Evolutionary conservation across 495 filamentous ascomycete genomes (phyloP).

Genomic region (Articulospora tetracladia): DNA sequence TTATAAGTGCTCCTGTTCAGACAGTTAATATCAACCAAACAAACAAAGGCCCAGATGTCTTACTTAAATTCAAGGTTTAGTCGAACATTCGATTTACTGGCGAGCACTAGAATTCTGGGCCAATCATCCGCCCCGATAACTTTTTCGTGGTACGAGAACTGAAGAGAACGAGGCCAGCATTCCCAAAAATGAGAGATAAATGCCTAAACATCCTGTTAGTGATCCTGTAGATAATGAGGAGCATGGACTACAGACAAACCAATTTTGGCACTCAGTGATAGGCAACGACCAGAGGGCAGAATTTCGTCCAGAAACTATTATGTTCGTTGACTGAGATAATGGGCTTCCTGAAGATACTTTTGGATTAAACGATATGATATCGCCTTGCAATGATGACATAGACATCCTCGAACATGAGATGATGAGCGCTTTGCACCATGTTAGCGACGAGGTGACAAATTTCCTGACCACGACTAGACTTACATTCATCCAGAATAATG

Average conservation of each 20-base stretch:
- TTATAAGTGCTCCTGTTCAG: neutral
- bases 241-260: constrained; percentile 31
- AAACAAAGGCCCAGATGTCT: neutral
- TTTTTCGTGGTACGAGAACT: constrained; percentile 22
- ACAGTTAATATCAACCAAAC: neutral
- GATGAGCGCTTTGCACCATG: neutral
- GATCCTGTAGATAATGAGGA: too few relatives aligned
- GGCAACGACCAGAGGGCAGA: constrained; percentile 27
- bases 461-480: neutral
- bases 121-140: constrained; percentile 25
- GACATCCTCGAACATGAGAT: constrained; percentile 1
- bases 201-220: constrained; percentile 15
- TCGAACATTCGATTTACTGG: constrained; percentile 19
- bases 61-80: constrained; percentile 22
- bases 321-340: neutral
- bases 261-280: constrained; percentile 29
- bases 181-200: constrained; percentile 35
- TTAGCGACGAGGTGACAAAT: neutral
- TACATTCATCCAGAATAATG: constrained; percentile 33
- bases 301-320: constrained; percentile 21
- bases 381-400: neutral
- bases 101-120: constrained; percentile 26
- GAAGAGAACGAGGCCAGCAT: constrained; percentile 28
- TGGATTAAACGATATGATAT: neutral
- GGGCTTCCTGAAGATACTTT: neutral